Percentiles rank a stretch among this genome's conserved stretches.
Conservation (phyloP, 2,329 filamentous ascomycete genomes). For the Furcasterigmium sp. region DNA sequence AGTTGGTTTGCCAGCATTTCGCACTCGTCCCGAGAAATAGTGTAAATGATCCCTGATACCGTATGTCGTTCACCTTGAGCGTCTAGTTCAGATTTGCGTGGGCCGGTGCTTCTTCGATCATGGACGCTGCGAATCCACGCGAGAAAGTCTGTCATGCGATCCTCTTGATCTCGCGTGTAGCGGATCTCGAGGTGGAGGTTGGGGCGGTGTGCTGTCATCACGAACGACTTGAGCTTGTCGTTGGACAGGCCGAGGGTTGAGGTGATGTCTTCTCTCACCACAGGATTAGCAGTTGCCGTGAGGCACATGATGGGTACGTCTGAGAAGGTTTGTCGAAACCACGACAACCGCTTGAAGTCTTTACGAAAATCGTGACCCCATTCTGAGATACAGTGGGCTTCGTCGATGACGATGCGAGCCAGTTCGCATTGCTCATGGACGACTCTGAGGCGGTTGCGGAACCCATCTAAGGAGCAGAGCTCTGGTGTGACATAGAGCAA, state of each 20-base stretch:
- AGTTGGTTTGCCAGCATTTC: conserved; percentile 64
- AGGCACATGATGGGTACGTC: conserved; percentile 87
- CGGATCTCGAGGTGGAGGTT: conserved; percentile 91
- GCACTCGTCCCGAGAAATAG: conserved; percentile 68
- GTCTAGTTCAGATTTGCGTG: conserved; percentile 54
- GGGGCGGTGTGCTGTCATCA: conserved; percentile 75
- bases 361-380: conserved; percentile 98
- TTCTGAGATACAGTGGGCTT: conserved; percentile 96
- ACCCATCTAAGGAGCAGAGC: conserved; percentile 70
- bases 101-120: conserved; percentile 55
- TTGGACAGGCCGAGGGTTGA: conserved; percentile 56
- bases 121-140: conserved; percentile 72
- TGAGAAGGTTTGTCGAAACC: conserved; percentile 78
- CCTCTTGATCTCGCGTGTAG: conserved; percentile 71
- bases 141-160: conserved; percentile 71
- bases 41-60: conserved; percentile 76
- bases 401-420: conserved; percentile 84
- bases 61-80: conserved; percentile 52
- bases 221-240: conserved; percentile 65
- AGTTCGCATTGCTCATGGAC: conserved; percentile 79
- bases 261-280: conserved; percentile 79
- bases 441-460: conserved; percentile 67
- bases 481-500: conserved; percentile 94
- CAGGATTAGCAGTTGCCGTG: conserved; percentile 82
- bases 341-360: conserved; percentile 80